Conservation (phyloP, 2,329 filamentous ascomycete species). For the Sarocladiaceae sp. region DNA sequence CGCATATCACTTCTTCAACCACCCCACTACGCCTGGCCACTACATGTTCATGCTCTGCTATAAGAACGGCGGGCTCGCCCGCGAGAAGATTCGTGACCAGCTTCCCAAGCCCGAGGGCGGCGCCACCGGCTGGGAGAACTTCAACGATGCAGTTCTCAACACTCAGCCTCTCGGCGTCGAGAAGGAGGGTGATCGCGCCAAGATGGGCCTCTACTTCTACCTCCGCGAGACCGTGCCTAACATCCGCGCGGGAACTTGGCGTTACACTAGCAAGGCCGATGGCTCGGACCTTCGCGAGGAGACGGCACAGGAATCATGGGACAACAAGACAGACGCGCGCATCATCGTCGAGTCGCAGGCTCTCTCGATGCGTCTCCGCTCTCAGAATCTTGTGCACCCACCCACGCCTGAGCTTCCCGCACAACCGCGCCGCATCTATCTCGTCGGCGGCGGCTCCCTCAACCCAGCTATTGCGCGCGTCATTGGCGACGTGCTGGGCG, state of each 20-base stretch:
- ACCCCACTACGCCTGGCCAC: slow-evolving; percentile 80
- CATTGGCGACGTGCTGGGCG: slow-evolving; percentile 82
- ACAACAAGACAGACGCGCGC: slow-evolving; percentile 67
- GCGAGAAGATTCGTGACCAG: slow-evolving; percentile 80
- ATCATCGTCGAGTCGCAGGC: slow-evolving; percentile 92
- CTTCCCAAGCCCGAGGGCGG: slow-evolving; percentile 51
- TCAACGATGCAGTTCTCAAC: slow-evolving; percentile 66
- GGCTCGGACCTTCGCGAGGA: slow-evolving; percentile 42
- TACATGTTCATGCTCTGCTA: slow-evolving; percentile 99
- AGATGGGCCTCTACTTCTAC: slow-evolving; percentile 90
- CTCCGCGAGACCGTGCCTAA: slow-evolving; percentile 95
- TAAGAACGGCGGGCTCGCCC: slow-evolving; percentile 92
- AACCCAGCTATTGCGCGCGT: slow-evolving; percentile 86
- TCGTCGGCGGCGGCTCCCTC: slow-evolving; percentile 85
- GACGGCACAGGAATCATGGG: slow-evolving; percentile 30
- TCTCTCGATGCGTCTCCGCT: slow-evolving; percentile 81
- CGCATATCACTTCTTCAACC: slow-evolving; percentile 96
- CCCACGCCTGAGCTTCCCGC: slow-evolving; percentile 55
- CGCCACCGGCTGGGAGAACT: slow-evolving; percentile 64
- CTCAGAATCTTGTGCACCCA: slow-evolving; percentile 63
- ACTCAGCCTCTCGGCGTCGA: slow-evolving; percentile 63
- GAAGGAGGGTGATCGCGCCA: slow-evolving; percentile 53
- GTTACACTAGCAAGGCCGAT: slow-evolving; percentile 56
- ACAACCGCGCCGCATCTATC: slow-evolving; percentile 84
- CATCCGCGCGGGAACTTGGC: slow-evolving; percentile 78